phyloP scores from a whole-genome alignment of 2,329 filamentous ascomycete genomes.

The Nemania diffusa region DNA sequence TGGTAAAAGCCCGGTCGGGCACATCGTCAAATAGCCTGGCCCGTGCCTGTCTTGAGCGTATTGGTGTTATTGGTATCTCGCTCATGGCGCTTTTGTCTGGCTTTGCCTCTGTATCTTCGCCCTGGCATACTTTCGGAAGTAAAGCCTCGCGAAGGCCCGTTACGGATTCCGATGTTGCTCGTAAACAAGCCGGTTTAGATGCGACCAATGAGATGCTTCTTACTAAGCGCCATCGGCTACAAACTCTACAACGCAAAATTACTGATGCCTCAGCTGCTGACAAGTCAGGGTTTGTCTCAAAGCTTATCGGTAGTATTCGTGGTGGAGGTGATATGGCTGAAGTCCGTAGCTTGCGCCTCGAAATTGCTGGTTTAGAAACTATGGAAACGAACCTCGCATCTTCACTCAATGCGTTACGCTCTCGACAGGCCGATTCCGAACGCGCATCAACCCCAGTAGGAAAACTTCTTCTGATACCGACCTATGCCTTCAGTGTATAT shows the following conservation, averaged over 20 bases:
- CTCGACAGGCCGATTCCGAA: constrained; percentile 70
- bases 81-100: constrained; percentile 90
- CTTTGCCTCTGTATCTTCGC: constrained; percentile 86
- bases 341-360: constrained; percentile 72
- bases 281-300: constrained; percentile 73
- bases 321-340: constrained; percentile 70
- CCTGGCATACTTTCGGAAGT: constrained; percentile 84
- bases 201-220: constrained; percentile 82
- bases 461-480: constrained; percentile 68
- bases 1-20: constrained; percentile 55
- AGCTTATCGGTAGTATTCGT: constrained; percentile 77
- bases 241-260: constrained; percentile 73
- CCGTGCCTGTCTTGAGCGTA: constrained; percentile 70
- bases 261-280: constrained; percentile 53
- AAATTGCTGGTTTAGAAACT: constrained; percentile 81
- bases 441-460: constrained; percentile 75
- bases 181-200: constrained; percentile 82
- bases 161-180: constrained; percentile 77
- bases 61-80: constrained; percentile 86
- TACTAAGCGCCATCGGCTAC: constrained; percentile 77
- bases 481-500: constrained; percentile 80
- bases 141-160: constrained; percentile 67
- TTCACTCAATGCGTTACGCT: constrained; percentile 71
- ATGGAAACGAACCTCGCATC: constrained; percentile 79
- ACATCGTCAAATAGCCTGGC: constrained; percentile 55